Percentiles rank a stretch among this genome's conserved stretches.
These are phyloP conservation scores for Cytospora mali DNA, from an alignment of 2,329 filamentous ascomycete genomes.

Conservation along the genomic window DNA sequence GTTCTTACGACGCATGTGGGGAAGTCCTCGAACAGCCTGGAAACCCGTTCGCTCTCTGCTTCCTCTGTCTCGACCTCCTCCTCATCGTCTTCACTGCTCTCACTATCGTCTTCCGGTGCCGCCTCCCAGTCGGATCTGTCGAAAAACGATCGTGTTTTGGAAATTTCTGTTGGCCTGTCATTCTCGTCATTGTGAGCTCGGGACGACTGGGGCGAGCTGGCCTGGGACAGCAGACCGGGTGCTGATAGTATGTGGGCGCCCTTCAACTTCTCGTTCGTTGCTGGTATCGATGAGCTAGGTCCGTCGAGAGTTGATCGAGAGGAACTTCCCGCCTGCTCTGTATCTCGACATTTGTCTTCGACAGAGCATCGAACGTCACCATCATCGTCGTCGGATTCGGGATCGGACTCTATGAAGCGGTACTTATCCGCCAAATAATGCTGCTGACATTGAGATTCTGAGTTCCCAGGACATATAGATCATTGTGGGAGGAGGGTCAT, in stretches of 20 bases:
- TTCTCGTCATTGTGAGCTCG: constrained; percentile 2
- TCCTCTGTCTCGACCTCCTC: background rate
- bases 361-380: background rate
- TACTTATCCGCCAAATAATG: no score
- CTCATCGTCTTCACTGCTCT: constrained; percentile 13
- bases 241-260: background rate
- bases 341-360: background rate
- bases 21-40: constrained; percentile 13
- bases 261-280: background rate
- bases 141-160: background rate
- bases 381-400: background rate
- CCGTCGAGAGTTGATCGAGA: background rate
- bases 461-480: background rate
- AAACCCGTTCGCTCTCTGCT: background rate
- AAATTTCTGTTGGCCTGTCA: background rate
- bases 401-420: background rate
- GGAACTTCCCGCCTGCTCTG: background rate
- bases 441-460: background rate
- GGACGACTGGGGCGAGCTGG: background rate
- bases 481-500: background rate
- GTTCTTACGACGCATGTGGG: constrained; percentile 16
- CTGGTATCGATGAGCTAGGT: background rate
- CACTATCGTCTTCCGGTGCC: background rate
- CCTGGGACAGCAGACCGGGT: background rate
- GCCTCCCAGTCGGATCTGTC: background rate